Evolutionary conservation across 2,329 filamentous ascomycete species (phyloP).

Genomic region (Aspergillus pseudoviridinutans): DNA sequence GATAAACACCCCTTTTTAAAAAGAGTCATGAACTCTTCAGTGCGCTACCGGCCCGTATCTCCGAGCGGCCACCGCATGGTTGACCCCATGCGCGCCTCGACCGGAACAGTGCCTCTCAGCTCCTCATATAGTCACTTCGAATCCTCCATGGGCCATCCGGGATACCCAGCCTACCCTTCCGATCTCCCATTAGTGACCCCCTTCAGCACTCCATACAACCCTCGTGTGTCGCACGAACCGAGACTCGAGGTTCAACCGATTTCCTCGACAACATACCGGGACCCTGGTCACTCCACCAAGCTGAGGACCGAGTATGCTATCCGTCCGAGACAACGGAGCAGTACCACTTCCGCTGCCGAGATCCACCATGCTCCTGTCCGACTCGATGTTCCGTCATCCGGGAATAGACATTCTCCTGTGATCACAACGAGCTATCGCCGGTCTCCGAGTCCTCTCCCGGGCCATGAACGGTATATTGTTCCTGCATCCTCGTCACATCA

Average conservation of each 20-base stretch:
- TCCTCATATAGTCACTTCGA: conserved; percentile 34
- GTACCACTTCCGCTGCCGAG: conserved; percentile 28
- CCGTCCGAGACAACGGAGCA: conserved; percentile 35
- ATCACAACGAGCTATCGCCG: conserved; percentile 27
- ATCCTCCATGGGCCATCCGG: conserved; percentile 23
- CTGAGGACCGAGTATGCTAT: conserved; percentile 36
- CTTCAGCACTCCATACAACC: conserved; percentile 28
- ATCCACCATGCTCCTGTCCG: conserved; percentile 22
- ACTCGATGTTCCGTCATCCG: conserved; percentile 24
- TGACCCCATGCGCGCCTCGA: conserved; percentile 40
- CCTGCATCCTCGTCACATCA: conserved; percentile 28
- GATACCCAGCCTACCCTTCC: conserved; percentile 30
- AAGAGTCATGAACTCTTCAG: conserved; percentile 23
- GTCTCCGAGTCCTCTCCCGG: conserved; percentile 30
- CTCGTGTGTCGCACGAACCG: conserved; percentile 21
- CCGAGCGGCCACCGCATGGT: conserved; percentile 29
- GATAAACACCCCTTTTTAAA: neutral
- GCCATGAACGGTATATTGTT: conserved; percentile 31
- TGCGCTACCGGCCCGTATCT: conserved; percentile 32
- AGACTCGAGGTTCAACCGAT: conserved; percentile 32
- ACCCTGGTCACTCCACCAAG: conserved; percentile 28
- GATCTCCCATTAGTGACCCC: conserved; percentile 25
- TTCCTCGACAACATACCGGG: conserved; percentile 30
- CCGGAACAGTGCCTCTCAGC: conserved; percentile 34
- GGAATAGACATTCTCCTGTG: conserved; percentile 22